These are phyloP conservation scores for Paecilomyces dactylethromorphus DNA, from an alignment of 2,329 filamentous ascomycete species.

Conservation along the genomic window DNA sequence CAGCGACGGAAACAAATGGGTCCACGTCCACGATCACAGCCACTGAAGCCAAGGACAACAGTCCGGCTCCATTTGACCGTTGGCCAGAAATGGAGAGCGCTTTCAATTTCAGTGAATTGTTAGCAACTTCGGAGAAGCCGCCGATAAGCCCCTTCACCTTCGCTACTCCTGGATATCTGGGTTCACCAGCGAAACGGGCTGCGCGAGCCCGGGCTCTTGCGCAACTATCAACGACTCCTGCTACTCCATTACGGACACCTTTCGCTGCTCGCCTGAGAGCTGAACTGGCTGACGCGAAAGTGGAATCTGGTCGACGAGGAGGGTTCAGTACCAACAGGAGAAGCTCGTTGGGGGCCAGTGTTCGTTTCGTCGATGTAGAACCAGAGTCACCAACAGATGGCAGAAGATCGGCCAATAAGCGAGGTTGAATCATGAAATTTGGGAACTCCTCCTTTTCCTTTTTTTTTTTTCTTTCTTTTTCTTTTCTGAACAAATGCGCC, in stretches of 20 bases:
- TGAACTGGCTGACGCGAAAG: slow-evolving; percentile 6
- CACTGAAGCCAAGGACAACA: slow-evolving; percentile 12
- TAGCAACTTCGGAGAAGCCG: slow-evolving; percentile 21
- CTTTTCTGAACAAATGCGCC: not conserved
- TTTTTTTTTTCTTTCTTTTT: not conserved
- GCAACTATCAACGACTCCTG: slow-evolving; percentile 39
- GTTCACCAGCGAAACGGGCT: slow-evolving; percentile 41
- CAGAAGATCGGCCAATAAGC: slow-evolving; percentile 27
- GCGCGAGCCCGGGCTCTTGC: slow-evolving; percentile 35
- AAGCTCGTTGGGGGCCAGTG: slow-evolving; percentile 23
- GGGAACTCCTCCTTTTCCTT: not conserved
- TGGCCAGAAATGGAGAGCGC: slow-evolving; percentile 30
- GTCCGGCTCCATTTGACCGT: slow-evolving; percentile 25
- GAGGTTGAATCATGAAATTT: slow-evolving; percentile 11
- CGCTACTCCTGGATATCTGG: slow-evolving; percentile 36
- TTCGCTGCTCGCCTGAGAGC: slow-evolving; percentile 34
- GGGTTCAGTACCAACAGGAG: slow-evolving; percentile 5
- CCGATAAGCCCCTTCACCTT: slow-evolving; percentile 26
- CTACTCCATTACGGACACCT: slow-evolving; percentile 37
- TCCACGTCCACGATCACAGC: not conserved
- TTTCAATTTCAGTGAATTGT: slow-evolving; percentile 31
- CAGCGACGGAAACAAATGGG: slow-evolving; percentile 1
- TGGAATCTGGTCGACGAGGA: slow-evolving; percentile 15
- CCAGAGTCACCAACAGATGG: slow-evolving; percentile 35
- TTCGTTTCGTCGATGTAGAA: slow-evolving; percentile 36